Evolutionary conservation across 768 basidiomycete species (phyloP).

Genomic region (Calocybe indica): DNA sequence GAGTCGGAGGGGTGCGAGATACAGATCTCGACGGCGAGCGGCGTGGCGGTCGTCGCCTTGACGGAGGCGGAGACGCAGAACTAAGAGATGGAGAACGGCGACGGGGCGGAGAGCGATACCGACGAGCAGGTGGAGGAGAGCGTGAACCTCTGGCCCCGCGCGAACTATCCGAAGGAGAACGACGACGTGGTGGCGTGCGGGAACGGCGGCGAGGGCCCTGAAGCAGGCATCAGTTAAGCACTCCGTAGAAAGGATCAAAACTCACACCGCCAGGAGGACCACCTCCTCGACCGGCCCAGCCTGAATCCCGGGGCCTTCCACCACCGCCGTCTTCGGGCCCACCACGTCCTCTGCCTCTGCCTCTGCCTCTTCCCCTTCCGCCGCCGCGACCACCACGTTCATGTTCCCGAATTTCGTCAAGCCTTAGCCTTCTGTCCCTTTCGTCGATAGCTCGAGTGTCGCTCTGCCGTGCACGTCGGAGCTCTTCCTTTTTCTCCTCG

Average conservation of each 20-base stretch:
- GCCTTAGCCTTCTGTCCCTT: constrained; percentile 58
- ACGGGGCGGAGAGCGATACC: constrained; percentile 36
- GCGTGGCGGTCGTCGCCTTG: constrained; percentile 23
- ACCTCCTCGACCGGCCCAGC: constrained; percentile 66
- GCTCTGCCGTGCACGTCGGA: constrained; percentile 61
- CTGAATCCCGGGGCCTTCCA: constrained; percentile 53
- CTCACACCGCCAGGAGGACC: constrained; percentile 32
- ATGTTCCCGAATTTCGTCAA: constrained; percentile 65
- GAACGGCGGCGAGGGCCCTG: constrained; percentile 43
- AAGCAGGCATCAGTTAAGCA: constrained; percentile 6
- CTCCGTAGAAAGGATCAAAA: constrained; percentile 12
- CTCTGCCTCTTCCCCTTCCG: constrained; percentile 49
- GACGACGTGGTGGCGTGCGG: constrained; percentile 44
- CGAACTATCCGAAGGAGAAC: constrained; percentile 31
- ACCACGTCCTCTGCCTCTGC: constrained; percentile 46
- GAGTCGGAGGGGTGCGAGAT: constrained; percentile 30
- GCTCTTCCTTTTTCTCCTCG: constrained; percentile 89
- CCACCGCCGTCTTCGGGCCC: constrained; percentile 43
- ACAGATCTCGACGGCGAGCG: constrained; percentile 46
- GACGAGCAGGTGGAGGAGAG: constrained; percentile 31
- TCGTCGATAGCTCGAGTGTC: constrained; percentile 66
- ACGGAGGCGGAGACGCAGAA: constrained; percentile 34
- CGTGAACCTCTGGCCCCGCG: constrained; percentile 26
- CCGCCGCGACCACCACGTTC: constrained; percentile 48
- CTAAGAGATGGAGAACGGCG: constrained; percentile 34